phyloP scores from a whole-genome alignment of 1,139 yeast species.

The Debaryomyces robertsiae region DNA sequence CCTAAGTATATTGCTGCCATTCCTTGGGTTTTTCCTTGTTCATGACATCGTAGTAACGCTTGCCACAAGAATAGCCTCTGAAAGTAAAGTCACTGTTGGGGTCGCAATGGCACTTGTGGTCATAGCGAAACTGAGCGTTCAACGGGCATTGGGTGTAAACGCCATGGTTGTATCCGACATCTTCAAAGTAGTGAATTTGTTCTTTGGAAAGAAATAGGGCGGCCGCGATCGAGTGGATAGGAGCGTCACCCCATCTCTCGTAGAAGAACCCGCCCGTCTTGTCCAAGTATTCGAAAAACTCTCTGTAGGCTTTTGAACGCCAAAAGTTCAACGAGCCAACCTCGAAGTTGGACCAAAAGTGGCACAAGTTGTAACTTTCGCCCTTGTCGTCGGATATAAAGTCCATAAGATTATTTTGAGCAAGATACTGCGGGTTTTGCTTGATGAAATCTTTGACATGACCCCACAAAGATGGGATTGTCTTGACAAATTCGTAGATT shows the following conservation, averaged over 20 bases:
- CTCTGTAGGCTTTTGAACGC: conserved; percentile 65
- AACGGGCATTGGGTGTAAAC: conserved; percentile 62
- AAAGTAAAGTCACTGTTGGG: conserved; percentile 56
- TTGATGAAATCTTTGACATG: conserved; percentile 53
- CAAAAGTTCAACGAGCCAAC: conserved; percentile 78
- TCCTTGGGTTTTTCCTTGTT: conserved; percentile 46
- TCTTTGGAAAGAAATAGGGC: conserved; percentile 65
- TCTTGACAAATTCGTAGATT: conserved; percentile 58
- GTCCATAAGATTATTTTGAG: conserved; percentile 48
- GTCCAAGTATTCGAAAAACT: conserved; percentile 74
- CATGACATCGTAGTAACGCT: conserved; percentile 50
- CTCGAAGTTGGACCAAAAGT: conserved; percentile 94
- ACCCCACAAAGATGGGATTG: conserved; percentile 64
- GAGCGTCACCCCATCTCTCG: conserved; percentile 97
- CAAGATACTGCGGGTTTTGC: conserved; percentile 47
- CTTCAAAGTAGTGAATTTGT: conserved; percentile 76
- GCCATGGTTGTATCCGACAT: conserved; percentile 80
- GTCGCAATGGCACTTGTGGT: conserved; percentile 52
- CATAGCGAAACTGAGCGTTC: conserved; percentile 43
- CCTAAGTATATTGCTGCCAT: conserved; percentile 30
- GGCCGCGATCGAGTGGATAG: conserved; percentile 85
- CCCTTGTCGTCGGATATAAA: conserved; percentile 64
- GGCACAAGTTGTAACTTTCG: conserved; percentile 73
- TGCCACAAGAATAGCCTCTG: conserved; percentile 57
- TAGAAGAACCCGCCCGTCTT: conserved; percentile 84